Conservation (phyloP, 768 basidiomycete species). For the Boletales sp. region DNA sequence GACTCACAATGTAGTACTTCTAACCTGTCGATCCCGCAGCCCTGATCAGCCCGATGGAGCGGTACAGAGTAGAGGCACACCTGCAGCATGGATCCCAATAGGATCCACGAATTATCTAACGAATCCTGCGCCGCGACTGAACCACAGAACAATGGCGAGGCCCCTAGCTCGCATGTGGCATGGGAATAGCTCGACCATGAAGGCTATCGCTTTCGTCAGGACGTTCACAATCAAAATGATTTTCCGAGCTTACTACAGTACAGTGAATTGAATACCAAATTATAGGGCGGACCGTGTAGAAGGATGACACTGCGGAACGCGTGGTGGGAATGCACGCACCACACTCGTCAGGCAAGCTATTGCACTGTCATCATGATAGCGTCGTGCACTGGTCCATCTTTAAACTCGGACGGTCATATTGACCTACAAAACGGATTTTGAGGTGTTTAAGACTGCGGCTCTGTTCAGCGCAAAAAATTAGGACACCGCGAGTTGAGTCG, state of each 20-base stretch:
- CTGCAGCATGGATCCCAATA: slow-evolving; percentile 11
- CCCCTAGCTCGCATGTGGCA: slow-evolving; percentile 61
- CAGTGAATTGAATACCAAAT: slow-evolving; percentile 8
- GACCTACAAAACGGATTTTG: too few species aligned
- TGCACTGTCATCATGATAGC: too few species aligned
- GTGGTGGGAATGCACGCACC: background rate
- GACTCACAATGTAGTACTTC: slow-evolving; percentile 13
- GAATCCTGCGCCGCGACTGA: slow-evolving; percentile 37
- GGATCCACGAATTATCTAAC: slow-evolving; percentile 12
- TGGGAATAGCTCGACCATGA: slow-evolving; percentile 64
- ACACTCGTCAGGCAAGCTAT: too few species aligned
- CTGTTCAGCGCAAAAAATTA: too few species aligned
- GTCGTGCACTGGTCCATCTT: too few species aligned
- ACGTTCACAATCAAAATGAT: too few species aligned
- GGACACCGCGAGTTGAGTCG: too few species aligned
- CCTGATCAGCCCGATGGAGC: too few species aligned
- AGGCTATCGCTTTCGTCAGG: slow-evolving; percentile 35
- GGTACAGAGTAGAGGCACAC: background rate
- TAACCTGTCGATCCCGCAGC: slow-evolving; percentile 1
- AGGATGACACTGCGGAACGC: slow-evolving; percentile 12
- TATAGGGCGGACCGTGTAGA: slow-evolving; percentile 12
- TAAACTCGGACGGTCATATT: too few species aligned
- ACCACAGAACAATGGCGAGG: slow-evolving; percentile 59
- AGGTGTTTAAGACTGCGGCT: too few species aligned
- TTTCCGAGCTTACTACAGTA: too few species aligned